phyloP scores from a whole-genome alignment of 768 basidiomycete genomes.

The Serpula lacrymans region DNA sequence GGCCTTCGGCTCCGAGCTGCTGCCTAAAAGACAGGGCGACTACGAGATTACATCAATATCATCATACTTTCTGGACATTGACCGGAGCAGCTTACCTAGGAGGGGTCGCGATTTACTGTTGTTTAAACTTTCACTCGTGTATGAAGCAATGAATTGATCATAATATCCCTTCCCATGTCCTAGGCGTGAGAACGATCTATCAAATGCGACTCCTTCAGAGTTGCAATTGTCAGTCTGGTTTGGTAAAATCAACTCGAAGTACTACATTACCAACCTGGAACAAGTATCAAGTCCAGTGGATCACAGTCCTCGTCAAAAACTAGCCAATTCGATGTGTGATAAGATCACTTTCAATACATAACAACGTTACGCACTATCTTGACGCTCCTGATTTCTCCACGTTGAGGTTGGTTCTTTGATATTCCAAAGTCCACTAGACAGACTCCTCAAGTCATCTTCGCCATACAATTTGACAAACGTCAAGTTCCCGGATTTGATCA shows the following conservation, averaged over 20 bases:
- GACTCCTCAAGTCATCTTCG: conserved; percentile 50
- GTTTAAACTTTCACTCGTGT: conserved; percentile 37
- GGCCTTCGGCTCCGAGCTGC: conserved; percentile 50
- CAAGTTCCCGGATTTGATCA: conserved; percentile 52
- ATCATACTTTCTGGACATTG: conserved; percentile 8
- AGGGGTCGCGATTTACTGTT: conserved; percentile 48
- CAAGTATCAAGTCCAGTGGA: conserved; percentile 58
- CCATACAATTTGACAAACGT: conserved; percentile 63
- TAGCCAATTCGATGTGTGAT: conserved; percentile 11
- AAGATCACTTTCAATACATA: conserved; percentile 4
- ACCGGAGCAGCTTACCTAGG: conserved; percentile 45
- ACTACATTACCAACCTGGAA: conserved; percentile 50
- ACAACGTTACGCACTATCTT: conserved; percentile 43
- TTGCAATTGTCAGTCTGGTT: not conserved
- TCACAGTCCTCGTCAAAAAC: conserved; percentile 32
- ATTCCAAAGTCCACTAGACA: conserved; percentile 68
- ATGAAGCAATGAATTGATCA: conserved; percentile 65
- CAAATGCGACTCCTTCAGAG: conserved; percentile 72
- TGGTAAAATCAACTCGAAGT: conserved; percentile 1
- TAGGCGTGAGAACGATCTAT: conserved; percentile 61
- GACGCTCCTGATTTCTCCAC: conserved; percentile 43
- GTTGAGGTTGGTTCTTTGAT: conserved; percentile 61
- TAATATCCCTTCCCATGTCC: conserved; percentile 87
- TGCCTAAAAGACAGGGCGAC: conserved; percentile 66
- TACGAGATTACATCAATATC: conserved; percentile 26